phyloP scores from a whole-genome alignment of 2,329 filamentous ascomycete genomes.

The Monosporascus ibericus region DNA sequence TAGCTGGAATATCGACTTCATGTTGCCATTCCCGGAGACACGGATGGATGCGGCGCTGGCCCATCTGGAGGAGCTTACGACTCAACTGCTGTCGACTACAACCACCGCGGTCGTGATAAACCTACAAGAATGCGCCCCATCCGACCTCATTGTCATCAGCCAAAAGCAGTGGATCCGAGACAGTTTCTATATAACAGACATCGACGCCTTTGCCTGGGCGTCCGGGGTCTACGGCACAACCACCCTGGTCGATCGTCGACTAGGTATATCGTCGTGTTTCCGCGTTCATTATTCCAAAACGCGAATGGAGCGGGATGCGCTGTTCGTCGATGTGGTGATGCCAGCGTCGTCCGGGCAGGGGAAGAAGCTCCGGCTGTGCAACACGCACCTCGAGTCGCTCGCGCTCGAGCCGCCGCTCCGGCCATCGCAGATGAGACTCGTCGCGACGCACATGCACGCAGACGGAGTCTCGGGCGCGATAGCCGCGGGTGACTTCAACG shows the following conservation, averaged over 20 bases:
- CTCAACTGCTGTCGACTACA: neutral
- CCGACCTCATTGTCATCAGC: slow-evolving; percentile 38
- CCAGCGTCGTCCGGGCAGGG: slow-evolving; percentile 25
- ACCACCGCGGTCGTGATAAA: slow-evolving; percentile 34
- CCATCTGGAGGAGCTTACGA: slow-evolving; percentile 14
- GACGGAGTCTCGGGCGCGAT: neutral
- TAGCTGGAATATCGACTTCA: slow-evolving; percentile 30
- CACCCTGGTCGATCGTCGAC: slow-evolving; percentile 40
- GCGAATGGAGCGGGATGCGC: slow-evolving; percentile 41
- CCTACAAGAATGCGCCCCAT: slow-evolving; percentile 42
- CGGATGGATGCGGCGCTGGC: slow-evolving; percentile 22
- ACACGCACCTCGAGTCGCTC: slow-evolving; percentile 5
- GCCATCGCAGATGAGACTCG: neutral
- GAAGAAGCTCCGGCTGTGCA: slow-evolving; percentile 1
- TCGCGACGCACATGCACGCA: neutral
- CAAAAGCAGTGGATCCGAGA: slow-evolving; percentile 37
- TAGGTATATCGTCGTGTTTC: slow-evolving; percentile 35
- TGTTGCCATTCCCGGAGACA: slow-evolving; percentile 17
- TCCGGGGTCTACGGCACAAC: slow-evolving; percentile 42
- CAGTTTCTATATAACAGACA: slow-evolving; percentile 41
- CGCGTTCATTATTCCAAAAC: slow-evolving; percentile 41
- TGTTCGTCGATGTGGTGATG: slow-evolving; percentile 42
- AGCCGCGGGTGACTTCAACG: slow-evolving; percentile 29
- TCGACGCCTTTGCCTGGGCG: slow-evolving; percentile 34
- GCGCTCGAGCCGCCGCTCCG: slow-evolving; percentile 1